Evolutionary conservation across 805 yeast species (phyloP).

Genomic region (Zygotorulaspora florentina): DNA sequence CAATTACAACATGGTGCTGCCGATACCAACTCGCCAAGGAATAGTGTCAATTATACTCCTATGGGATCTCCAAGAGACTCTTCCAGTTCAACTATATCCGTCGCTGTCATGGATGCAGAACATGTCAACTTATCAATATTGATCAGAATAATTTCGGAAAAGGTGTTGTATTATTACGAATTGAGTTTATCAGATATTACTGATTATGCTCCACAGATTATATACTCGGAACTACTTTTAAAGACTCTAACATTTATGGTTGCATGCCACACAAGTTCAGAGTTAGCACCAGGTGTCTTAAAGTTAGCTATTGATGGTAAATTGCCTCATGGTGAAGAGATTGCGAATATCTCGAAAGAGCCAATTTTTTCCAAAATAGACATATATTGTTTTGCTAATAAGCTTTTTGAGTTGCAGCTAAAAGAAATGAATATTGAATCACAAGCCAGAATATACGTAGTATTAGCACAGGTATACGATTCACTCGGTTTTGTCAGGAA

Average conservation of each 20-base stretch:
- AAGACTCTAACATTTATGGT: slow-evolving; percentile 62
- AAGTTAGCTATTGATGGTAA: slow-evolving; percentile 44
- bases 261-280: slow-evolving; percentile 46
- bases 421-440: slow-evolving; percentile 44
- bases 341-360: slow-evolving; percentile 2
- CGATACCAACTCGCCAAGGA: slow-evolving; percentile 19
- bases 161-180: slow-evolving; percentile 43
- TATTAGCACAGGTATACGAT: slow-evolving; percentile 61
- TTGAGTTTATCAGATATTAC: slow-evolving; percentile 53
- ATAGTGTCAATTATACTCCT: slow-evolving; percentile 33
- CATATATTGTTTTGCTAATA: slow-evolving; percentile 47
- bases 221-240: slow-evolving; percentile 66
- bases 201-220: slow-evolving; percentile 78
- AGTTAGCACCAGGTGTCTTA: slow-evolving; percentile 41
- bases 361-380: slow-evolving; percentile 36
- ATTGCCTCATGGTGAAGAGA: slow-evolving; percentile 5
- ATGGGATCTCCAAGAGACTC: slow-evolving; percentile 49
- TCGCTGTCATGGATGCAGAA: slow-evolving; percentile 21
- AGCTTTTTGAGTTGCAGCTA: slow-evolving; percentile 44
- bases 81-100: slow-evolving; percentile 25
- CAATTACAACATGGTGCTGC: slow-evolving; percentile 15
- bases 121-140: slow-evolving; percentile 35
- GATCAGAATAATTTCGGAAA: slow-evolving; percentile 37
- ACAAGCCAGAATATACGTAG: slow-evolving; percentile 60
- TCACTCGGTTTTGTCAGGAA: slow-evolving; percentile 62